These are phyloP conservation scores for Senna siamea DNA, from an alignment of 306 rosid species.

Conservation along the genomic window DNA sequence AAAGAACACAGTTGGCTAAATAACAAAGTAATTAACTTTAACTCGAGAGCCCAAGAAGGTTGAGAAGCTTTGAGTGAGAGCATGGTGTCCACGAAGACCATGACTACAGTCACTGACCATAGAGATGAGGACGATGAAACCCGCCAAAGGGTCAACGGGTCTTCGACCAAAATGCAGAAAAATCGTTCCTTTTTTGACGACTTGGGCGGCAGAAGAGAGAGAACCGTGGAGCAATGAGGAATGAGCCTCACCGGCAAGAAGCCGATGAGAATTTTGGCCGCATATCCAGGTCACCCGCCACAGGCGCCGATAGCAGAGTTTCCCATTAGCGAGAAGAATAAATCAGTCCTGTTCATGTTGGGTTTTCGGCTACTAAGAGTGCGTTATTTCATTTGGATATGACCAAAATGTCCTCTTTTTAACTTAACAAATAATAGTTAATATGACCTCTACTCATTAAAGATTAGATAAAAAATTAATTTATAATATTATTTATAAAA, in stretches of 20 bases:
- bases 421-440: too few species aligned
- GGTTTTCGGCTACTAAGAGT: too few species aligned
- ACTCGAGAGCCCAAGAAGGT: conserved; percentile 31
- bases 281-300: conserved; percentile 75
- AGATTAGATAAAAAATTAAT: too few species aligned
- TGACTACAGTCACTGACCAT: conserved; percentile 45
- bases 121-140: conserved; percentile 63
- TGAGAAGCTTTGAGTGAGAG: conserved; percentile 59
- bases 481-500: too few species aligned
- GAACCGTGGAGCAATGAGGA: conserved; percentile 36
- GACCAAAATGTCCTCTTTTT: too few species aligned
- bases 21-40: background rate
- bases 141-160: conserved; percentile 49
- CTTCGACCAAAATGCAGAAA: conserved; percentile 54
- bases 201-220: conserved; percentile 42
- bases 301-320: conserved; percentile 40
- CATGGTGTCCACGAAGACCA: conserved; percentile 56
- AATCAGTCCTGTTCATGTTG: too few species aligned
- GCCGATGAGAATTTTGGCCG: conserved; percentile 59
- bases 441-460: too few species aligned
- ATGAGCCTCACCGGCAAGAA: conserved; percentile 47
- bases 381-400: too few species aligned
- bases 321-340: conserved; percentile 61
- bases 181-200: conserved; percentile 47
- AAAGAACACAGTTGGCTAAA: background rate